Base-by-base conservation (phyloP, 2,329 filamentous ascomycete genomes). In the Dactylonectria estremocensis region DNA sequence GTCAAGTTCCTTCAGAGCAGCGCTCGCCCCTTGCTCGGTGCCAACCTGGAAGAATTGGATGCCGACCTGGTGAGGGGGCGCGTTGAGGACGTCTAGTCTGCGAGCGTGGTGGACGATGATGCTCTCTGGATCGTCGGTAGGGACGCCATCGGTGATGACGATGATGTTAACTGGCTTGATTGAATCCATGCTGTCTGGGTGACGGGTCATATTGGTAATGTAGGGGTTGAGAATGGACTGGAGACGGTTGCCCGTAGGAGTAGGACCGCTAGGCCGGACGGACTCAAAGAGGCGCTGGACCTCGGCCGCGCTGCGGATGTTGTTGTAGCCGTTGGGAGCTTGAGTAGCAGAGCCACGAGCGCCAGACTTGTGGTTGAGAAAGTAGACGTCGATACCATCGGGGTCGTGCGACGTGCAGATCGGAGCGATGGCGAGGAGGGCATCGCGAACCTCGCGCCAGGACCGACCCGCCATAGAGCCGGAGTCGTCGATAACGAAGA, bases 41-140 rank as follows among this genome's bases (percentile, higher is more conserved):
- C 96, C 95, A 50, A 98, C 93, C 81, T 98, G 95, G 85, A 98
- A 97, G 84, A 98, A 98, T 80, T 98, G 95, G 64, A 98, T 90
- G 37, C 95, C 95, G 9, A 98, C 85, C 83, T 98, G 96, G 85
- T 93, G 93, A 1, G 91, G 87, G 4, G 92, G 90, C 0, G 94
- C 94, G 9, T 91, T 86, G 8, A 92, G 79, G n/a, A n/a, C 58
- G 76, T 96, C 92, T 35, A 98, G 88, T 76, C 89, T 90, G 79
- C 86, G 87, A 0, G 95, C 95, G 1, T 89, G 85, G 3, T 82
- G 79, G 46, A 93, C 83, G 54, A 98, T 90, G 28, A 91, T 85
- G 8, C 85, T 85, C 79, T 95, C 92, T 0, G 92, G 90, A 71
- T 97, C 93, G 78, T 98, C 95, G 1, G 87, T 90, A 1, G 96